These are phyloP conservation scores for Azolla pinnata DNA, from an alignment of 75 land plant genomes.

Conservation along the genomic window DNA sequence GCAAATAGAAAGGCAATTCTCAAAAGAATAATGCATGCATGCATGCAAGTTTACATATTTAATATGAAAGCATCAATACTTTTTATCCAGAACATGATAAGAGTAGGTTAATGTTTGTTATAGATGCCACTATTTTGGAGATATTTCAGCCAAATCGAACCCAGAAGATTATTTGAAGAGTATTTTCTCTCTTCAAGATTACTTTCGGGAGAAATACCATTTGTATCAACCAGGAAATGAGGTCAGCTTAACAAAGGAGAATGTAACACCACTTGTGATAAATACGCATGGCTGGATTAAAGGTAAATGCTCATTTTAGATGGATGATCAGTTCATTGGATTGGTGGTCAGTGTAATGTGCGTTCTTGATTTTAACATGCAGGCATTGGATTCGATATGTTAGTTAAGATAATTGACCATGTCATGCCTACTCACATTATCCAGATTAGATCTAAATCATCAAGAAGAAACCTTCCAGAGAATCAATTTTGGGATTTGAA, in stretches of 20 bases:
- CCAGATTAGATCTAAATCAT: constrained; percentile 35
- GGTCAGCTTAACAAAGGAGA: constrained; percentile 8
- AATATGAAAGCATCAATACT: not conserved
- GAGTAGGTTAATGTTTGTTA: too few species aligned
- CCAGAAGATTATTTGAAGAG: constrained; percentile 43
- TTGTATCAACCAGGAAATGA: constrained; percentile 1
- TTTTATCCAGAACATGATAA: too few species aligned
- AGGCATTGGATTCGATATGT: constrained; percentile 73
- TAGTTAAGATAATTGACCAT: constrained; percentile 55
- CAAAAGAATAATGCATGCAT: not conserved
- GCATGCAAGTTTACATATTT: not conserved
- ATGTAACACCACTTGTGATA: constrained; percentile 52
- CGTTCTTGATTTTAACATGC: not conserved
- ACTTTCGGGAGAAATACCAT: constrained; percentile 36
- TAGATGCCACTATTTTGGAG: constrained; percentile 85
- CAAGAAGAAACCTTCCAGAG: constrained; percentile 53
- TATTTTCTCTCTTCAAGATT: constrained; percentile 45
- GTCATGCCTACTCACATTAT: constrained; percentile 70
- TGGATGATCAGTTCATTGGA: not conserved
- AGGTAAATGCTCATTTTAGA: constrained; percentile 32
- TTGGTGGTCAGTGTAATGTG: not conserved
- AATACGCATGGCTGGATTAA: constrained; percentile 94
- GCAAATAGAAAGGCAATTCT: not conserved
- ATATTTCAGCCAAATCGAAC: constrained; percentile 60
- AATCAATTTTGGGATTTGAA: constrained; percentile 47